Evolutionary conservation across 306 rosid species (phyloP).

Genomic region (Dicorynia guianensis): DNA sequence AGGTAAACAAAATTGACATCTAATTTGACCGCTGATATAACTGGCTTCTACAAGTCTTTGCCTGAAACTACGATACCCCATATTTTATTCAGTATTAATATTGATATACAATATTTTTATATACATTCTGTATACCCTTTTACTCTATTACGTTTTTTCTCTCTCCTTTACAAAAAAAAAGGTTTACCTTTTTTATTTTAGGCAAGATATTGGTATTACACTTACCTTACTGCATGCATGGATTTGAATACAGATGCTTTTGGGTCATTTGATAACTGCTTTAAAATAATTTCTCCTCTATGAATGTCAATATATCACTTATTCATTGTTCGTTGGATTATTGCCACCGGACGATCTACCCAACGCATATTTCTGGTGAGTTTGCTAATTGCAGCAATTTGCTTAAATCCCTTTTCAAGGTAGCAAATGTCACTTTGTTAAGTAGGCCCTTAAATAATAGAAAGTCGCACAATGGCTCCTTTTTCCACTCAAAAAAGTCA

Average conservation of each 20-base stretch:
- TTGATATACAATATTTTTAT: too few relatives aligned
- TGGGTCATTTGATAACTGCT: not conserved
- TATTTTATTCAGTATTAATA: too few relatives aligned
- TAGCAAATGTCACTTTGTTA: not conserved
- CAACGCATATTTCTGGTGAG: not conserved
- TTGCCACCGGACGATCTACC: not conserved
- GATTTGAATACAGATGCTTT: not conserved
- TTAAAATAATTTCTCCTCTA: not conserved
- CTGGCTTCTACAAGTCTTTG: not conserved
- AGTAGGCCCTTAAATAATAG: too few relatives aligned
- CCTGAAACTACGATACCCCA: too few relatives aligned
- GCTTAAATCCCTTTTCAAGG: too few relatives aligned
- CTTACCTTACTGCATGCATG: not conserved
- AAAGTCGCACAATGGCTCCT: too few relatives aligned
- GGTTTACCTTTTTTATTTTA: too few relatives aligned
- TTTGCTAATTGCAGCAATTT: not conserved
- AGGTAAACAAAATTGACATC: not conserved
- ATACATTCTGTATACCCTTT: too few relatives aligned
- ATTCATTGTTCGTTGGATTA: not conserved
- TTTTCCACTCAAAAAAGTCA: too few relatives aligned
- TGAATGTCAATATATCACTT: not conserved
- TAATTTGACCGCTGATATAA: constrained; percentile 3
- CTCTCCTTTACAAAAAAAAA: too few relatives aligned
- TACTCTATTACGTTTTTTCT: too few relatives aligned
- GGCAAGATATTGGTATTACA: too few relatives aligned